Evolutionary conservation across 495 filamentous ascomycete genomes (phyloP).

Genomic region (Echria macrotheca): DNA sequence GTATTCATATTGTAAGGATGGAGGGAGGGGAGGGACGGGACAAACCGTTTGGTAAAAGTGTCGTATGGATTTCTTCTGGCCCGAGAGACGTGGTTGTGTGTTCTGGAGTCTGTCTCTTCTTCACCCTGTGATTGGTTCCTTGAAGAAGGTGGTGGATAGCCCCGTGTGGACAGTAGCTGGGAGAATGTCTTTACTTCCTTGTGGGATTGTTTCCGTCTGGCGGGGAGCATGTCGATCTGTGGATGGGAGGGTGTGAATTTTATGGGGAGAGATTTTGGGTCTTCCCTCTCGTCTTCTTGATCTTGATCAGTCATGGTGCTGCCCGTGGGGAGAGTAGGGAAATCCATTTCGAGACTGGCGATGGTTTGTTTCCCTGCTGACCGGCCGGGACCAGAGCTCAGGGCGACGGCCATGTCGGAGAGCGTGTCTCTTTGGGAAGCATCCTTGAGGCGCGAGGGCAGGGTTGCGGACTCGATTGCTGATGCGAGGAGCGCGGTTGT

Average conservation of each 20-base stretch:
- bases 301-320: constrained; percentile 6
- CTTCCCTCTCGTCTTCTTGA: constrained; percentile 17
- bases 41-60: not conserved
- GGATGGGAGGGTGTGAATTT: constrained; percentile 23
- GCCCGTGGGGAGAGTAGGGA: constrained; percentile 19
- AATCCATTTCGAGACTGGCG: constrained; percentile 61
- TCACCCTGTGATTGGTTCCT: constrained; percentile 24
- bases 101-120: not conserved
- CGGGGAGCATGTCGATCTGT: too few species aligned
- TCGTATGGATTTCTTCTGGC: not conserved
- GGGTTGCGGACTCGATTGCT: constrained; percentile 71
- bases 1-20: too few species aligned
- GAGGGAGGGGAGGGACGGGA: too few species aligned
- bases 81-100: not conserved
- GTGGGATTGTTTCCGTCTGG: too few species aligned
- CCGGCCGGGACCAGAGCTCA: too few species aligned
- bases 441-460: constrained; percentile 67
- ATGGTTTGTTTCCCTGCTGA: constrained; percentile 76
- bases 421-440: constrained; percentile 45
- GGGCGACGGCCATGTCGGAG: constrained; percentile 59
- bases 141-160: constrained; percentile 14
- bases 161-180: constrained; percentile 23
- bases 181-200: constrained; percentile 24
- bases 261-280: constrained; percentile 24
- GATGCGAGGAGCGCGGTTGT: constrained; percentile 69